These are phyloP conservation scores for Epicoccum nigrum DNA, from an alignment of 2,329 filamentous ascomycete species.

Conservation along the genomic window DNA sequence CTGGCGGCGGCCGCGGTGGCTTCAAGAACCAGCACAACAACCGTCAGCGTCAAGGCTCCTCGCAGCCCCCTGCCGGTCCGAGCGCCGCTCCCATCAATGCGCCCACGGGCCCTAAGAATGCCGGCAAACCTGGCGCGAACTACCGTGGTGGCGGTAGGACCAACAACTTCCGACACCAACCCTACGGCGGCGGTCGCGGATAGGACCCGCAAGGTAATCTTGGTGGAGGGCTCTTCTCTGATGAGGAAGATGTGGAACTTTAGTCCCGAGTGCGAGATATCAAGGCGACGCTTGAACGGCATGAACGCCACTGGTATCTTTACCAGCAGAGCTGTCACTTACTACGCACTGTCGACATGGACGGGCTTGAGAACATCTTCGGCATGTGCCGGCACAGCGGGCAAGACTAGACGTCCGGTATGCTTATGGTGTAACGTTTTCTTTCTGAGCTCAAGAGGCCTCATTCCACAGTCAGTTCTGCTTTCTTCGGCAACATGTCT, in stretches of 20 bases:
- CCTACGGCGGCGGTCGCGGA: conserved; percentile 38
- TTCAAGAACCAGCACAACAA: conserved; percentile 40
- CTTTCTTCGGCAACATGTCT: conserved; percentile 5
- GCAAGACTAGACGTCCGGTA: neutral
- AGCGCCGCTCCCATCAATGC: conserved; percentile 72
- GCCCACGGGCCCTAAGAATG: conserved; percentile 95
- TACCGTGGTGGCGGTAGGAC: conserved; percentile 80
- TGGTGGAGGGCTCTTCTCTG: neutral
- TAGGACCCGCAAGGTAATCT: conserved; percentile 5
- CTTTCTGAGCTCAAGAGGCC: neutral
- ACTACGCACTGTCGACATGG: neutral
- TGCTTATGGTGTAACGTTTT: neutral
- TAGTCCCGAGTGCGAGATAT: neutral
- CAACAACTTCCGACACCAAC: conserved; percentile 39
- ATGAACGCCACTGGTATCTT: neutral
- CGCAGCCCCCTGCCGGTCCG: conserved; percentile 49
- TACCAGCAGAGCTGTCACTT: neutral
- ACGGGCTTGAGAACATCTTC: neutral
- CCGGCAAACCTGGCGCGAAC: conserved; percentile 87
- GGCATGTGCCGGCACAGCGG: neutral
- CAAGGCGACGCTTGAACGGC: neutral
- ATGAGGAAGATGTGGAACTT: neutral
- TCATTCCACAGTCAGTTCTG: neutral
- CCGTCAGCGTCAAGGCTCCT: conserved; percentile 46
- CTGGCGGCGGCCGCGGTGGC: conserved; percentile 50